phyloP scores from a whole-genome alignment of 1,284 basidiomycete species.

The Leccinum solheimii region DNA sequence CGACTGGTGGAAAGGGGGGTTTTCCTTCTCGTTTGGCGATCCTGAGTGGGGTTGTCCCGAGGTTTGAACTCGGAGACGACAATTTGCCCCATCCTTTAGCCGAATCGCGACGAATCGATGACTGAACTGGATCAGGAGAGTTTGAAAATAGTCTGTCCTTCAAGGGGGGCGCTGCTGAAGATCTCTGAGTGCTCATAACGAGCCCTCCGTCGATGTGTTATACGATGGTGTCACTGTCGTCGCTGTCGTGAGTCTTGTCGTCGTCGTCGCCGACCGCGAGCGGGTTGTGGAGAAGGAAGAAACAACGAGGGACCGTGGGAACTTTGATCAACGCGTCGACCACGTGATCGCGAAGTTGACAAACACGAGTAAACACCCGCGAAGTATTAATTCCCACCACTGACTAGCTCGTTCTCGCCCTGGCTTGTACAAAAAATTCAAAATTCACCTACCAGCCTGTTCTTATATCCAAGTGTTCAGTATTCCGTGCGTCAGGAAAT shows the following conservation, averaged over 20 bases:
- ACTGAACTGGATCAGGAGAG: conserved; percentile 63
- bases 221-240: conserved; percentile 18
- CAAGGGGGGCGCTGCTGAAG: conserved; percentile 13
- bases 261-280: conserved; percentile 14
- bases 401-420: no score
- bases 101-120: conserved; percentile 57
- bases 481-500: not conserved
- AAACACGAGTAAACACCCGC: conserved; percentile 19
- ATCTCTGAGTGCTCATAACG: conserved; percentile 31
- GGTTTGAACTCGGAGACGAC: conserved; percentile 40
- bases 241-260: conserved; percentile 23
- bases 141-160: conserved; percentile 59
- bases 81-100: conserved; percentile 52
- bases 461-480: not conserved
- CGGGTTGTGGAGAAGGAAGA: conserved; percentile 9
- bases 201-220: conserved; percentile 7
- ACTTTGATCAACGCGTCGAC: conserved; percentile 25
- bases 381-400: no score
- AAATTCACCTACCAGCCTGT: not conserved
- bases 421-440: no score
- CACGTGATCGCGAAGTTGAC: conserved; percentile 31
- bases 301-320: conserved; percentile 31
- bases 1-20: conserved; percentile 47
- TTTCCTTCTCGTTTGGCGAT: conserved; percentile 65
- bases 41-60: conserved; percentile 62